Base-by-base conservation (phyloP, 2,329 filamentous ascomycete species). In the Epichloe scottii region DNA sequence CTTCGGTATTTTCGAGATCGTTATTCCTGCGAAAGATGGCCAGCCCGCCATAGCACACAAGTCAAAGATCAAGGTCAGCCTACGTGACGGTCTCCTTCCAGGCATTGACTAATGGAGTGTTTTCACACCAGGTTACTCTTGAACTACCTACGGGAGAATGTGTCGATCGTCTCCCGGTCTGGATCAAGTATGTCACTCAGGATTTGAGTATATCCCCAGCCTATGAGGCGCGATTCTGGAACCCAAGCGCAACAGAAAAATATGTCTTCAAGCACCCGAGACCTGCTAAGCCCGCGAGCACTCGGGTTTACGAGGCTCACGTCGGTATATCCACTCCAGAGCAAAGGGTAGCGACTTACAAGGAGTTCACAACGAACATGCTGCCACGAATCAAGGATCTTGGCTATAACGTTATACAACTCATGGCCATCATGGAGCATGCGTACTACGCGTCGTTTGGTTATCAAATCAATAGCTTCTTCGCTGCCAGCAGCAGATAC, bases 371-470 rank as follows among this genome's bases (percentile, higher is more conserved):
- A 2, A 77, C 83, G 62, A 89, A 87, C 66, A 89, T 95, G 77
- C 78, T 98, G 7, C 90, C 91, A 15, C 81, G 91, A 52, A 97
- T 98, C 71, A 85, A 90, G 63, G 74, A 82, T 56, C 75, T 97
- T 42, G 93, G 91, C 40, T 98, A 98, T 74, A 97, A 98, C 65
- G 87, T 90, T 50, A 97, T 98, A 59, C 93, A 98, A 66, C 76
- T 98, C 56, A 98, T 98, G 93, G 93, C 93, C 44, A 78, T 98
- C 63, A 98, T 98, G 91, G 93, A 98, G 66, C 93, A 98, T 69
- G 93, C 93, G 47, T 98, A 98, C 75, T 98, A 98, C 66, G 93
- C 93, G 61, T 97, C 91, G 63, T 98, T 98, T 62, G 93, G 93
- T 45, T 98, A 98, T 68, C 93, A 98, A 69, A 82, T 98, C 71